phyloP scores from a whole-genome alignment of 2,329 filamentous ascomycete genomes.

The Aurifilum marmelostoma region DNA sequence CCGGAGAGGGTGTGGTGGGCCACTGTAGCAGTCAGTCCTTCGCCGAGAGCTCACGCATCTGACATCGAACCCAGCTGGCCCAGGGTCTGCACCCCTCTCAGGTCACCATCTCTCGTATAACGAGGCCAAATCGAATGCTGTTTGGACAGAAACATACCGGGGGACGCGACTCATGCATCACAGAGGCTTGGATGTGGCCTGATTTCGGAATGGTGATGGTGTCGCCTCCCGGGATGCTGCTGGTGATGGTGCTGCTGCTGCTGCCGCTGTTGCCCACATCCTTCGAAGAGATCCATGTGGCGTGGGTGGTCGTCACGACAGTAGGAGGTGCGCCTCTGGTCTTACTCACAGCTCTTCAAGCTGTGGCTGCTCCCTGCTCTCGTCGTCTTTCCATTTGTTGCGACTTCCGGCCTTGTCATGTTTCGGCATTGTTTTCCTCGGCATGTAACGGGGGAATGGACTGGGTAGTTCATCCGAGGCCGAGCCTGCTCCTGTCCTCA shows the following conservation, averaged over 20 bases:
- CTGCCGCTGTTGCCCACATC: not conserved
- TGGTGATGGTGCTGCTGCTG: not conserved
- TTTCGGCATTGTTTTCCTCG: not conserved
- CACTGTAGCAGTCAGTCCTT: not conserved
- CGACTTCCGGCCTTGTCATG: not conserved
- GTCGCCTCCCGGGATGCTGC: not conserved
- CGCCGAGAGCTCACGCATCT: not conserved
- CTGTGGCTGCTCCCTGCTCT: not conserved
- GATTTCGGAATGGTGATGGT: not conserved
- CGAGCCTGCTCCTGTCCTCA: not conserved
- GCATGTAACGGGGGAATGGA: not conserved
- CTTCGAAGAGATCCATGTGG: not conserved
- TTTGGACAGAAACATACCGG: not conserved
- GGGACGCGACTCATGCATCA: not conserved
- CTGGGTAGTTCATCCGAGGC: not conserved
- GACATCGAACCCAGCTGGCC: not conserved
- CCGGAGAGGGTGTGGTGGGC: not conserved
- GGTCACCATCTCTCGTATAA: not conserved
- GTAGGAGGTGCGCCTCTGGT: not conserved
- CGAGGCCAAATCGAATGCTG: not conserved
- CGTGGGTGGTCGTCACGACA: not conserved
- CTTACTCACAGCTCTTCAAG: not conserved
- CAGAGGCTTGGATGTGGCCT: slow-evolving; percentile 10
- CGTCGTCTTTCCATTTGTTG: not conserved
- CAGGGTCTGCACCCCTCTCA: not conserved